phyloP scores from a whole-genome alignment of 2,329 filamentous ascomycete species.

The Trichoderma koningiopsis region DNA sequence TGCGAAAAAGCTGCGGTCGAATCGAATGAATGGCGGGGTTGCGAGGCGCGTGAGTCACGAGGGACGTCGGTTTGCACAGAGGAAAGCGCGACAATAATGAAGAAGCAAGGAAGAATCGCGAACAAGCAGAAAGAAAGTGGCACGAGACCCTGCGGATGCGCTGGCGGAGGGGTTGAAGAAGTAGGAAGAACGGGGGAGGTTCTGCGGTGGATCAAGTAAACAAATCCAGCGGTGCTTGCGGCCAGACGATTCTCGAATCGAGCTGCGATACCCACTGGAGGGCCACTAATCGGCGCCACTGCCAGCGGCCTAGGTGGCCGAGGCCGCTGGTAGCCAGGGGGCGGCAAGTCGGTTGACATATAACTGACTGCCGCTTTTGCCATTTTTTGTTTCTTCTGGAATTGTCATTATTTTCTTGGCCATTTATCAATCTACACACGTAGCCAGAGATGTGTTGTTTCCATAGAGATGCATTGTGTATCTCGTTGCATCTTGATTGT shows the following conservation, averaged over 20 bases:
- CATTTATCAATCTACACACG: not conserved
- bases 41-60: constrained; percentile 25
- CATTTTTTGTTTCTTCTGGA: not conserved
- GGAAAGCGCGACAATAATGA: constrained; percentile 17
- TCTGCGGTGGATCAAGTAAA: constrained; percentile 19
- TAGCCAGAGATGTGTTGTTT: not conserved
- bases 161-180: not conserved
- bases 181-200: constrained; percentile 13
- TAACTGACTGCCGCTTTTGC: constrained; percentile 1
- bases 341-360: not conserved
- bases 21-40: constrained; percentile 21
- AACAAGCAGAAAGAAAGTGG: constrained; percentile 2
- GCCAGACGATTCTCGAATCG: constrained; percentile 10
- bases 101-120: constrained; percentile 12
- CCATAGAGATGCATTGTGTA: not conserved
- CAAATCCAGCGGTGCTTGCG: constrained; percentile 9
- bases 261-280: constrained; percentile 1
- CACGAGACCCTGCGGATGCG: constrained; percentile 15
- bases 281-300: constrained; percentile 15
- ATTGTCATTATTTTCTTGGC: too few relatives aligned
- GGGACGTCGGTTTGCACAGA: not conserved
- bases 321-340: not conserved
- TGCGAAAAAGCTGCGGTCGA: constrained; percentile 3
- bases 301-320: not conserved
- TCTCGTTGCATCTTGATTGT: not conserved